Evolutionary conservation across 2,329 filamentous ascomycete genomes (phyloP), one percentile per base, ranked within the genome.

Genomic region (Colletotrichum agaves): DNA sequence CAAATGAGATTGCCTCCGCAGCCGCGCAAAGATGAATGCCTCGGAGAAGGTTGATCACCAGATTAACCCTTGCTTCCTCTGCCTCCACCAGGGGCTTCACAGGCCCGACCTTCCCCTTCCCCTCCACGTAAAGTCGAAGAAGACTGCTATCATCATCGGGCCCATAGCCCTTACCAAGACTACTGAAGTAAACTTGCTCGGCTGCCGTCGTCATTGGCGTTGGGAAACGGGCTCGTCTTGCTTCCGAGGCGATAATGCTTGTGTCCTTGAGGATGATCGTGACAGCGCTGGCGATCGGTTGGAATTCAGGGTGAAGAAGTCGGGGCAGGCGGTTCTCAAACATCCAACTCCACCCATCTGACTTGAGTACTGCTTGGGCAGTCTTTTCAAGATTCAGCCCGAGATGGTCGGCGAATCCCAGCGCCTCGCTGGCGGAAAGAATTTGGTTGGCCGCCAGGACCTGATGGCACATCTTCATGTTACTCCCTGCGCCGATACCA

Each of bases 391-490:
- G 73, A 56, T 88, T 83, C 15, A 90, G 77, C 0, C 87, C 88
- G 3, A 89, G 74, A 19, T 83, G 81, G 37, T 80, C 81, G 1
- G 88, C 88, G 11, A 50, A 50, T 47, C 87, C 88, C 79, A 90
- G 82, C 4, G 83, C 85, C 73, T 91, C 89, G 73, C 84, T 85
- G 3, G 85, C 82, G 2, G 86, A 83, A 1, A 89, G 81, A 72
- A 91, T 90, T 70, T 90, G 88, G 71, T 87, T 87, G 3, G 85
- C 88, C 0, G 88, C 88, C 37, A 90, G 74, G 56, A 92, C 82
- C 76, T 91, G 83, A 79, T 91, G 89, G 62, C 86, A 78, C 82
- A 89, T 84, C 79, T 91, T 87, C 81, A 90, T 84, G 75, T 89
- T 85, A 75, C 87, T 84, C 15, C 86, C 83, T 0, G 86, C 87